These are phyloP conservation scores for Rhynchospora pubera DNA, from an alignment of 176 grass and related monocot genomes.

Conservation along the genomic window DNA sequence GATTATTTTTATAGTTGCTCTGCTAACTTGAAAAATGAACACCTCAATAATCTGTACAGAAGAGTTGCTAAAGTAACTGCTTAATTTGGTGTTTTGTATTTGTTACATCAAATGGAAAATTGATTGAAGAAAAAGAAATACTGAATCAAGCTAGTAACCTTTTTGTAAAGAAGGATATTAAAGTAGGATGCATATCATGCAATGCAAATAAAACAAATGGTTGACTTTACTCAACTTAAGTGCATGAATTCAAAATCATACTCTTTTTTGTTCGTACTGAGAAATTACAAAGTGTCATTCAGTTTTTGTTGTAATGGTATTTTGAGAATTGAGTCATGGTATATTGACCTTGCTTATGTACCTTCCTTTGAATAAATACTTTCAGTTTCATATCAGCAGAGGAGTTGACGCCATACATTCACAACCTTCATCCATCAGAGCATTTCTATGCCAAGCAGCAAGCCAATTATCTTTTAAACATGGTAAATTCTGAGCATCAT, in stretches of 20 bases:
- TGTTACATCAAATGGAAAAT: background rate
- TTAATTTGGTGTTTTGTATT: background rate
- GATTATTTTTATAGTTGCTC: background rate
- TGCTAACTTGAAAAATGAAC: background rate
- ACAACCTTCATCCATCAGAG: constrained; percentile 72
- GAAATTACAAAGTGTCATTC: background rate
- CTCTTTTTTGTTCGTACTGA: background rate
- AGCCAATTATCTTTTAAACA: constrained; percentile 73
- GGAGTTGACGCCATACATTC: constrained; percentile 66
- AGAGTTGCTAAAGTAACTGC: background rate
- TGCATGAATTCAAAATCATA: background rate
- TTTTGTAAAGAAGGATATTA: background rate
- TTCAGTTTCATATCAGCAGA: constrained; percentile 70
- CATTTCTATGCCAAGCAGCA: constrained; percentile 86
- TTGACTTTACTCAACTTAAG: background rate
- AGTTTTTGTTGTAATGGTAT: background rate
- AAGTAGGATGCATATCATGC: background rate
- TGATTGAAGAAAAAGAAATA: background rate
- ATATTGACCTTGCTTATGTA: background rate
- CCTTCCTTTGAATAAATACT: constrained; percentile 4
- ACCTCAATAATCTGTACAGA: background rate
- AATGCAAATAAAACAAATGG: background rate
- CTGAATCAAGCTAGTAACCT: background rate
- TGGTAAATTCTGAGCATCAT: constrained; percentile 35
- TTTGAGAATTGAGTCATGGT: background rate